Percentiles rank a stretch among this genome's conserved stretches.
phyloP scores from a whole-genome alignment of 2,329 filamentous ascomycete genomes.

The Cytospora chrysosperma region DNA sequence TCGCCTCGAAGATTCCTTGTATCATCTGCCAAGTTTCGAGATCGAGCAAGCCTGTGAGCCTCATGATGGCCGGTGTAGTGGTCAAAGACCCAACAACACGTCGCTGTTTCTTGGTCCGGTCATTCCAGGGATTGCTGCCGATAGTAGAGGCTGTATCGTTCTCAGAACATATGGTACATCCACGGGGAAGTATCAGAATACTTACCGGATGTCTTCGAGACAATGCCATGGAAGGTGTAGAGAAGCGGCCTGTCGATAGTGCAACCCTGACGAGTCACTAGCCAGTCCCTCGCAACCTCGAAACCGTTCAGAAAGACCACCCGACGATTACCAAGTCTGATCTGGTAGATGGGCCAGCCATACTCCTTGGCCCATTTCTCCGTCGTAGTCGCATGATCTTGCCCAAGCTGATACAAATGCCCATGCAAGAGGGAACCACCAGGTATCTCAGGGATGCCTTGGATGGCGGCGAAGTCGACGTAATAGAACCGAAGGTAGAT shows the following conservation, averaged over 20 bases:
- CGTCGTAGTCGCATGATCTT: conserved; percentile 12
- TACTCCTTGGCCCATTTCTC: conserved; percentile 5
- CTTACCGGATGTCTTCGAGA: conserved; percentile 16
- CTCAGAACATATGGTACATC: background rate
- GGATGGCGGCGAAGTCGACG: conserved; percentile 2
- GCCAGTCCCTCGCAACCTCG: conserved; percentile 12
- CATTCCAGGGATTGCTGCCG: conserved; percentile 17
- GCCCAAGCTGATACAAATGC: conserved; percentile 11
- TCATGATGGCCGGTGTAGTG: conserved; percentile 12
- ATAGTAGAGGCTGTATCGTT: conserved; percentile 5
- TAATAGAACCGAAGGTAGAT: conserved; percentile 12
- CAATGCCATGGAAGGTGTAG: conserved; percentile 14
- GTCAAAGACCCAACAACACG: conserved; percentile 18
- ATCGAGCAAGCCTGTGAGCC: conserved; percentile 8
- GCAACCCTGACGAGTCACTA: conserved; percentile 6
- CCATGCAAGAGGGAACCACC: conserved; percentile 11
- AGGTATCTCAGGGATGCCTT: conserved; percentile 2
- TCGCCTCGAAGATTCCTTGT: background rate
- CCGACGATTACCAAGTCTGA: conserved; percentile 11
- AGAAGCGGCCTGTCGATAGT: conserved; percentile 11
- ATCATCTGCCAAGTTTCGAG: conserved; percentile 12
- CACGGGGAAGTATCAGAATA: accelerated
- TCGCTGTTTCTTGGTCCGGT: conserved; percentile 14
- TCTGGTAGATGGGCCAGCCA: conserved; percentile 14
- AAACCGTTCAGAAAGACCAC: conserved; percentile 12